These are phyloP conservation scores for Eucalyptus tenuipes DNA, from an alignment of 345 rosid genomes.

Conservation along the genomic window DNA sequence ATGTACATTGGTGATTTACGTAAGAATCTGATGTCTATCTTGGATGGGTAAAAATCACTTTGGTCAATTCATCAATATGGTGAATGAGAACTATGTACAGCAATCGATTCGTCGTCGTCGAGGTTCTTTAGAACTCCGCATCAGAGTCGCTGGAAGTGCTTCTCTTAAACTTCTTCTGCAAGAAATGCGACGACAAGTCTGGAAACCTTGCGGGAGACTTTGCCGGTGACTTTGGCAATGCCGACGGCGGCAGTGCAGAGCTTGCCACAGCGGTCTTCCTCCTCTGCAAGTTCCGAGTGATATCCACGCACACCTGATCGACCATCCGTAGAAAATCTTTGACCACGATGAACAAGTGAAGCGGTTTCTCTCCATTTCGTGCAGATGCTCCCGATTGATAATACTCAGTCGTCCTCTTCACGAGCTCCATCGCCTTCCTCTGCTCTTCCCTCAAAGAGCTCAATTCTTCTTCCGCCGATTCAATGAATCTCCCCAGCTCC, in stretches of 20 bases:
- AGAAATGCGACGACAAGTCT: constrained; percentile 48
- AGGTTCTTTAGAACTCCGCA: constrained; percentile 25
- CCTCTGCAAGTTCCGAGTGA: constrained; percentile 49
- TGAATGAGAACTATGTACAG: constrained; percentile 12
- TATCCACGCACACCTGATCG: constrained; percentile 57
- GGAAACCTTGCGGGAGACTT: constrained; percentile 44
- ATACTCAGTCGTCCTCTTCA: constrained; percentile 64
- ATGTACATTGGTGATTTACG: background rate
- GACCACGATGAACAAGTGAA: constrained; percentile 55
- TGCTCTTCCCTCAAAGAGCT: constrained; percentile 34
- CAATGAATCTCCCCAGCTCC: constrained; percentile 48
- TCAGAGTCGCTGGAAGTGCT: constrained; percentile 51
- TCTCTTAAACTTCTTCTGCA: constrained; percentile 36
- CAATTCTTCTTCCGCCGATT: constrained; percentile 50
- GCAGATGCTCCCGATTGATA: constrained; percentile 57
- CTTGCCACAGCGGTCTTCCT: constrained; percentile 16
- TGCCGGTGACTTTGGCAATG: constrained; percentile 10
- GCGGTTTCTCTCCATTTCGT: constrained; percentile 23
- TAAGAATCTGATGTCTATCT: background rate
- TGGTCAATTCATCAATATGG: background rate
- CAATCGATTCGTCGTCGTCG: background rate
- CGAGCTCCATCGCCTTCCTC: constrained; percentile 42
- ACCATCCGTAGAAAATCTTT: constrained; percentile 72
- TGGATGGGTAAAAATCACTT: background rate
- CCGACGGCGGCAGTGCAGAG: background rate